Base-by-base conservation (phyloP, 768 basidiomycete species). In the Xanthoconium purpureum region DNA sequence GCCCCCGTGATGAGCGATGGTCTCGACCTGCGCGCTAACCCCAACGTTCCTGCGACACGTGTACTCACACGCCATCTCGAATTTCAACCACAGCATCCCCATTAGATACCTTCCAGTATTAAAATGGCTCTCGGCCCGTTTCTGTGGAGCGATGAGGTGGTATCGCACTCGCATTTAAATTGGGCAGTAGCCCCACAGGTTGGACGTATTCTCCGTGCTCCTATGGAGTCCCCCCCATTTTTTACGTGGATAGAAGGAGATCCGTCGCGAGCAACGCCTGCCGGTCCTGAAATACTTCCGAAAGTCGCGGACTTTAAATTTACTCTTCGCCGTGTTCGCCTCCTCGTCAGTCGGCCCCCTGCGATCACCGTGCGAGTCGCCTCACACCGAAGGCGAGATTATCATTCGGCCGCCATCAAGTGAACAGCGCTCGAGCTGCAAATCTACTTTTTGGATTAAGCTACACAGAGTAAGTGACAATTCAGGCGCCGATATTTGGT, bases 1-100 rank as follows among this genome's bases (percentile, higher is more conserved):
- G 48, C 15, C 47, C 46, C 40, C 53, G n/a, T n/a, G n/a, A 53
- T 38, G n/a, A 30, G 13, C 50, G 32, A 54, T 47, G 36, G 32
- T 24, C 47, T 43, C 55, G 36, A 47, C 39, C 39, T 32, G 71
- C 66, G 66, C 66, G 64, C 69, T 66, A 65, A 69, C 62, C 52
- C 71, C 68, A 62, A 66, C 57, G 58, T 61, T 52, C 54, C 43
- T 61, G 50, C 61, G 52, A 69, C 69, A 71, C 69, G 69, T 71
- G 69, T 70, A 45, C 63, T 71, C 71, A 63, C 69, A 71, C 71
- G 69, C 61, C 66, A 64, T 59, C 58, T 60, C 57, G 39, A 58
- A 59, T 57, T 62, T 66, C 59, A 59, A 62, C 57, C 69, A 65
- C 69, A 71, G 64, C 62, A 50, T 4, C 60, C 63, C 63, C 65